Evolutionary conservation across 139 green algal genomes (phyloP).

Genomic region (Tetraselmis striata): DNA sequence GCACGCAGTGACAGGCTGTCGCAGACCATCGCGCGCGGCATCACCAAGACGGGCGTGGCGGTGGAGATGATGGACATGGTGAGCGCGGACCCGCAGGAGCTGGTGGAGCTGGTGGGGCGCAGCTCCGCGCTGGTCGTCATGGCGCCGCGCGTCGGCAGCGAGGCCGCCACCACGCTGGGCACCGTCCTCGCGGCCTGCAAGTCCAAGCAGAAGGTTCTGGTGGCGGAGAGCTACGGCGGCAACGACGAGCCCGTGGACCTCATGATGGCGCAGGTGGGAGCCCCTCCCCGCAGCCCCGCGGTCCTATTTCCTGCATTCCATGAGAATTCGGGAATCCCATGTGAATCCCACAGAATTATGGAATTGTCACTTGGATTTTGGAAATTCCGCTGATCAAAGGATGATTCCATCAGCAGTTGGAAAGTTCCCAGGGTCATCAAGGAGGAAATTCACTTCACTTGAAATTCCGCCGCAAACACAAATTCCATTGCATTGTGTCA

Average conservation of each 20-base stretch:
- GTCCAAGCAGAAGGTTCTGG: constrained; percentile 80
- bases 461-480: no score
- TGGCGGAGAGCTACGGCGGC: constrained; percentile 90
- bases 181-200: constrained; percentile 71
- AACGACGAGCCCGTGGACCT: constrained; percentile 91
- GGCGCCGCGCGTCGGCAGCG: constrained; percentile 48
- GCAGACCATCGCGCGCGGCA: constrained; percentile 86
- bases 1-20: constrained; percentile 63
- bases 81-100: constrained; percentile 67
- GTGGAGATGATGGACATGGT: constrained; percentile 89
- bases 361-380: no score
- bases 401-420: no score
- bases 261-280: constrained; percentile 32
- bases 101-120: constrained; percentile 62
- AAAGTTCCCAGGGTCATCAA: no score
- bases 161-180: constrained; percentile 50
- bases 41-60: constrained; percentile 83
- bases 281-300: no score
- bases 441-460: no score
- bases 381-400: no score
- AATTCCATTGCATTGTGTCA: no score
- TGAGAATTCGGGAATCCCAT: no score
- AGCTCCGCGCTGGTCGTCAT: constrained; percentile 78
- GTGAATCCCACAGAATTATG: no score
- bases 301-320: no score